Percentiles rank a stretch among this genome's conserved stretches.
Evolutionary conservation across 1,284 basidiomycete genomes (phyloP).

Genomic region (Macrocystidia cucumis): DNA sequence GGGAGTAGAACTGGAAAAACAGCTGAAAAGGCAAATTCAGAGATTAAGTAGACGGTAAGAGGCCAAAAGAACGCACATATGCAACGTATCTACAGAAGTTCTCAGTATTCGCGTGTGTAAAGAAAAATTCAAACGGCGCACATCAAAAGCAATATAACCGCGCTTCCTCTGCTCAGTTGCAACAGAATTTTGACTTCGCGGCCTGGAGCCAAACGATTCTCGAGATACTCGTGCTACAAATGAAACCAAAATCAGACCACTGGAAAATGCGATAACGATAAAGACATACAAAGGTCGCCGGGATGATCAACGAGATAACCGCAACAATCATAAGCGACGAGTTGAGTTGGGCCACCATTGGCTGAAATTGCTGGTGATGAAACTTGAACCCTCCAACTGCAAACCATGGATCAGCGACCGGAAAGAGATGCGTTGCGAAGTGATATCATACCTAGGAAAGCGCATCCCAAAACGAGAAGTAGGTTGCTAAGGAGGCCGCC

Average conservation of each 20-base stretch:
- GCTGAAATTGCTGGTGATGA: constrained; percentile 55
- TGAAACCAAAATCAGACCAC: not conserved
- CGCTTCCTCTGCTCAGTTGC: constrained; percentile 36
- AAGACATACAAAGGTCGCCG: constrained; percentile 50
- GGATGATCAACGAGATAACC: constrained; percentile 51
- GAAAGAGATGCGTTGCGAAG: not conserved
- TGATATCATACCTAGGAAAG: constrained; percentile 32
- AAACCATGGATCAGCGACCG: constrained; percentile 4
- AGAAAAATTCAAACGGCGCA: constrained; percentile 27
- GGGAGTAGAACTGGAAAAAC: constrained; percentile 54
- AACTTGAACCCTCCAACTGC: constrained; percentile 50
- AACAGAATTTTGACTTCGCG: constrained; percentile 29
- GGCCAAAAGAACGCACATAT: constrained; percentile 19
- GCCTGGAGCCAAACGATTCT: constrained; percentile 24
- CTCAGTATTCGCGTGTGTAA: not conserved
- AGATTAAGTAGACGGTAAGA: constrained; percentile 1
- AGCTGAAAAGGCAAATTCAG: constrained; percentile 20
- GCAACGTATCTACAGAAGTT: constrained; percentile 20
- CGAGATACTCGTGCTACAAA: constrained; percentile 30
- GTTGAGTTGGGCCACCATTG: constrained; percentile 58
- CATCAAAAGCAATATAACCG: constrained; percentile 49
- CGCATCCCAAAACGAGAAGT: constrained; percentile 60
- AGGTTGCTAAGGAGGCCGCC: constrained; percentile 60
- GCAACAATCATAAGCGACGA: constrained; percentile 54
- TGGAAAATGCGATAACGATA: not conserved